phyloP scores from a whole-genome alignment of 2,329 filamentous ascomycete species.

The Sporothrix dimorphospora region DNA sequence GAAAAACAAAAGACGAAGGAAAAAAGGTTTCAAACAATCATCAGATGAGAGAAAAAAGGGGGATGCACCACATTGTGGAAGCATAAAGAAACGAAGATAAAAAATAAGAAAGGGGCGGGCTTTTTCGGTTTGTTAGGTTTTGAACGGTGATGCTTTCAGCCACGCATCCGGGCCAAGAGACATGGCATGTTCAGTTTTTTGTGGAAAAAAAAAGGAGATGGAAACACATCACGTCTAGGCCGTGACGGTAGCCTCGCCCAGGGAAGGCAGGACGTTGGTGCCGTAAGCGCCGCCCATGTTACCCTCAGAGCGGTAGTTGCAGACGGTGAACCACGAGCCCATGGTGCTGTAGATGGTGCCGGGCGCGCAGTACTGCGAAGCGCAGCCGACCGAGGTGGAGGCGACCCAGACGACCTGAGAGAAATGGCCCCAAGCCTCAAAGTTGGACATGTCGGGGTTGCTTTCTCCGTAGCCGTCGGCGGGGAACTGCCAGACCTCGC shows the following conservation, averaged over 20 bases:
- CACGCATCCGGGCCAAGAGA: conserved; percentile 23
- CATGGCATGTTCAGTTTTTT: background rate
- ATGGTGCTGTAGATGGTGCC: conserved; percentile 52
- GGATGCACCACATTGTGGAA: conserved; percentile 5
- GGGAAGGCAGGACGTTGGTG: conserved; percentile 52
- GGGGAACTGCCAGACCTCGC: conserved; percentile 65
- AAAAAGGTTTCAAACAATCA: conserved; percentile 23
- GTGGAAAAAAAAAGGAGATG: background rate
- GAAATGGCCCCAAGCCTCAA: conserved; percentile 74
- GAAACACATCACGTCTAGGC: conserved; percentile 28
- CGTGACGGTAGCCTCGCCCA: conserved; percentile 41
- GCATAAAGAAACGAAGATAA: conserved; percentile 26
- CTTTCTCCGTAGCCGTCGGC: conserved; percentile 60
- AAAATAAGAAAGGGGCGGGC: conserved; percentile 24
- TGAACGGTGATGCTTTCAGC: conserved; percentile 13
- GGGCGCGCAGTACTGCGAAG: conserved; percentile 56
- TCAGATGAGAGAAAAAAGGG: background rate
- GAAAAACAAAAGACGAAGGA: conserved; percentile 15
- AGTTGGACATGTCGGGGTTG: conserved; percentile 63
- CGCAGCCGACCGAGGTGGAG: conserved; percentile 66
- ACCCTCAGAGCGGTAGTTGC: conserved; percentile 76
- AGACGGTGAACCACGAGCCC: conserved; percentile 76
- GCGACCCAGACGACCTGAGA: conserved; percentile 73
- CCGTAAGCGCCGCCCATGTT: conserved; percentile 57
- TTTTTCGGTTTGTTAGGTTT: background rate